Evolutionary conservation across 1,139 yeast species (phyloP).

Genomic region (Taiozyma onychis): DNA sequence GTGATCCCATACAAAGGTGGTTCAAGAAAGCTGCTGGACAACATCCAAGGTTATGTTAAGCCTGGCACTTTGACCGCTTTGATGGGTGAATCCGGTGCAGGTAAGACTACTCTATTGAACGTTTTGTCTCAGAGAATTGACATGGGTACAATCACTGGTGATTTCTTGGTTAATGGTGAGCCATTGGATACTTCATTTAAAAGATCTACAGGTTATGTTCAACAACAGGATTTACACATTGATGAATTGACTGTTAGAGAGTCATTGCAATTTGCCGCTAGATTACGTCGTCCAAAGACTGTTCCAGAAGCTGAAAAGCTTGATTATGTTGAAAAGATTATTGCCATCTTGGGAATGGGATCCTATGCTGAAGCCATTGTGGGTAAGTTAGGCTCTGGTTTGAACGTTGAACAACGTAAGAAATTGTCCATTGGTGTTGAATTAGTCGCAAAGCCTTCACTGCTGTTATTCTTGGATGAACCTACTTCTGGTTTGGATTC

Average conservation of each 20-base stretch:
- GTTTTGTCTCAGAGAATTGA: slow-evolving; percentile 50
- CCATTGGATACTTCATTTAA: slow-evolving; percentile 38
- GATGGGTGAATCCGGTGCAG: slow-evolving; percentile 75
- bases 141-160: slow-evolving; percentile 49
- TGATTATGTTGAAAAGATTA: slow-evolving; percentile 59
- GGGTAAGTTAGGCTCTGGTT: slow-evolving; percentile 56
- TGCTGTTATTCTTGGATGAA: slow-evolving; percentile 59
- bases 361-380: slow-evolving; percentile 68
- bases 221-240: slow-evolving; percentile 51
- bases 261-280: slow-evolving; percentile 60
- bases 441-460: slow-evolving; percentile 70
- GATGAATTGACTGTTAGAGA: slow-evolving; percentile 63
- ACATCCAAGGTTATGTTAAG: slow-evolving; percentile 49
- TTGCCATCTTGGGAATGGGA: slow-evolving; percentile 56
- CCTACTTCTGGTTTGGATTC: slow-evolving; percentile 88
- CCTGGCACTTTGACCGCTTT: slow-evolving; percentile 58
- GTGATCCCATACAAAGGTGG: slow-evolving; percentile 31
- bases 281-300: slow-evolving; percentile 53
- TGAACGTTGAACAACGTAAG: slow-evolving; percentile 64
- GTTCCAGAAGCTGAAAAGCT: slow-evolving; percentile 50
- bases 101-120: slow-evolving; percentile 60
- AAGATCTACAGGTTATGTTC: slow-evolving; percentile 52
- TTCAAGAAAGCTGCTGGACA: slow-evolving; percentile 37
- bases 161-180: slow-evolving; percentile 47
- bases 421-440: slow-evolving; percentile 76